A percentile compares a stretch with the other conserved stretches of the same genome.
Evolutionary conservation across 2,329 filamentous ascomycete genomes (phyloP).

Genomic region (Talaromyces sp.): DNA sequence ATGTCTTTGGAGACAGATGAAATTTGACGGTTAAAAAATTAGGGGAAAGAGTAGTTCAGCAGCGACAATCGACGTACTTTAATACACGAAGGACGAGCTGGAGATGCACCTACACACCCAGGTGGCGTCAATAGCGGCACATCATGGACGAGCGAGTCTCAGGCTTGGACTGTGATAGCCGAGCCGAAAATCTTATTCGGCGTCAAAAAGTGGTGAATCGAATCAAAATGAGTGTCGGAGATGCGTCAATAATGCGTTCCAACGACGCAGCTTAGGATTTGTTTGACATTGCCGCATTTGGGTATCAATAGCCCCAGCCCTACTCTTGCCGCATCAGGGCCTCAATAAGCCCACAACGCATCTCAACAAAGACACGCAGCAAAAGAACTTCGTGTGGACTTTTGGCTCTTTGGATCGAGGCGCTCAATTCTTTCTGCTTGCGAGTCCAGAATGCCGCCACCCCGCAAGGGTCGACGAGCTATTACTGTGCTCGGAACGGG

Average conservation of each 20-base stretch:
- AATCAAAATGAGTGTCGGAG: not conserved
- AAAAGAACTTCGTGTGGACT: not conserved
- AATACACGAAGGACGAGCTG: not conserved
- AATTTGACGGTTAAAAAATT: not conserved
- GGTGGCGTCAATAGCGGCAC: not conserved
- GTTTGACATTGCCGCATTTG: constrained; percentile 6
- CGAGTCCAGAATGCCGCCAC: not conserved
- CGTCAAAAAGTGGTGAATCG: not conserved
- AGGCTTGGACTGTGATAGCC: not conserved
- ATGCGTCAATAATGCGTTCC: not conserved
- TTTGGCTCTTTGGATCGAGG: not conserved
- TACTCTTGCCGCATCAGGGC: not conserved
- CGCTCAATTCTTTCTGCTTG: not conserved
- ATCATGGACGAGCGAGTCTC: not conserved
- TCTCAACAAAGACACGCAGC: not conserved
- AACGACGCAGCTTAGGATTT: not conserved
- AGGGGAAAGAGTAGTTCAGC: not conserved
- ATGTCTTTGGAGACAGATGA: not conserved
- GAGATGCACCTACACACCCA: not conserved
- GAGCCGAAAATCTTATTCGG: not conserved
- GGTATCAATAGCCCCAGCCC: constrained; percentile 8
- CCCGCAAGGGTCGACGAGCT: no score
- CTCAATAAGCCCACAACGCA: not conserved
- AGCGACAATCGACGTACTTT: not conserved
- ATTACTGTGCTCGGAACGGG: not conserved